Evolutionary conservation across 75 land plant genomes (phyloP).

Genomic region (Pinus albicaulis): DNA sequence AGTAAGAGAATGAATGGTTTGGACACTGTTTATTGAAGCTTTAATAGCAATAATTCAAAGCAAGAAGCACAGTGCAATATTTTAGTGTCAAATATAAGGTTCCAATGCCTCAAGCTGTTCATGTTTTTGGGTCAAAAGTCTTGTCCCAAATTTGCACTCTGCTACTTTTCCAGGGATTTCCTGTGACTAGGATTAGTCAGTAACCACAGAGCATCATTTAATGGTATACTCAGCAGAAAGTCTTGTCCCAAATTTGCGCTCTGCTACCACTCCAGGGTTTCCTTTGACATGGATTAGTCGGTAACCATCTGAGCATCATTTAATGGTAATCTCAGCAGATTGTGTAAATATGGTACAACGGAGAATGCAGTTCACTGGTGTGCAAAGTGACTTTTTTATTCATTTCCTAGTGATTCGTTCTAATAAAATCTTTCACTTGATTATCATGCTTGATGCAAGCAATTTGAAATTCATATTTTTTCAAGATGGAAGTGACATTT

Average conservation of each 20-base stretch:
- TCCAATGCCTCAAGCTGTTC: neutral
- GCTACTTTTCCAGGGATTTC: too few relatives aligned
- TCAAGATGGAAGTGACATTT: neutral
- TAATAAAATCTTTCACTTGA: neutral
- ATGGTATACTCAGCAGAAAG: neutral
- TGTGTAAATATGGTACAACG: neutral
- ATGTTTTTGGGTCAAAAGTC: neutral
- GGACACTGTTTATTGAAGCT: neutral
- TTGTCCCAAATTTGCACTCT: neutral
- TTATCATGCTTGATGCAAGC: neutral
- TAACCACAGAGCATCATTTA: too few relatives aligned
- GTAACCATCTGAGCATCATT: neutral
- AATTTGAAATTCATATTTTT: neutral
- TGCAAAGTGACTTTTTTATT: neutral
- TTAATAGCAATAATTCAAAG: neutral
- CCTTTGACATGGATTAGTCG: neutral
- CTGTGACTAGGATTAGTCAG: too few relatives aligned
- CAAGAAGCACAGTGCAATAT: neutral
- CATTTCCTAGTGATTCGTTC: neutral
- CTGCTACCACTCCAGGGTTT: too few relatives aligned
- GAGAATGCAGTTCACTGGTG: neutral
- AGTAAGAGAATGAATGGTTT: conserved; percentile 33
- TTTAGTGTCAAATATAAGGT: neutral
- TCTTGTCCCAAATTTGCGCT: neutral
- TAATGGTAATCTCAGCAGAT: neutral